phyloP scores from a whole-genome alignment of 2,329 filamentous ascomycete genomes.

The Sporothrix humicola region DNA sequence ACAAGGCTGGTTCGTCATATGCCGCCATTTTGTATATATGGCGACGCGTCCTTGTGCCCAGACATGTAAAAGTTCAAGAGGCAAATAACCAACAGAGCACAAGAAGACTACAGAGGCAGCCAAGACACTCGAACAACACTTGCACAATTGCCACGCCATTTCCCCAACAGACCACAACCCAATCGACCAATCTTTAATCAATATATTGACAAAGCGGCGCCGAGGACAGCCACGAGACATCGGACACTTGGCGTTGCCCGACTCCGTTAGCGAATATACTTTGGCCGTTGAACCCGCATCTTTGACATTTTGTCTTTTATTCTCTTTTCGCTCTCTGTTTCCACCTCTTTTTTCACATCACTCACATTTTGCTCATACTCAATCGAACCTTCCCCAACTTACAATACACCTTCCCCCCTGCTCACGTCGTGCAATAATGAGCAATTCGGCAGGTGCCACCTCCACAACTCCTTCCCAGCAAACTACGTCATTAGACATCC shows the following conservation, averaged over 20 bases:
- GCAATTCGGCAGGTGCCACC: slow-evolving; percentile 1
- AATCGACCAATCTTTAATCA: not conserved
- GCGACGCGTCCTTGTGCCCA: slow-evolving; percentile 5
- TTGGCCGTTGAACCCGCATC: not conserved
- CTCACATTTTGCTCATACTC: not conserved
- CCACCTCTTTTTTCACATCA: not conserved
- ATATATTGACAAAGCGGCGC: not conserved
- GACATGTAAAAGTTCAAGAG: not conserved
- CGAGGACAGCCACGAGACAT: not conserved
- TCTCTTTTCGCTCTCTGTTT: not conserved
- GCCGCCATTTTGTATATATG: slow-evolving; percentile 4
- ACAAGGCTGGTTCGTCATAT: not conserved
- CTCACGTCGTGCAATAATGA: slow-evolving; percentile 15
- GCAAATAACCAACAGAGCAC: slow-evolving; percentile 4
- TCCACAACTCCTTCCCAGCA: slow-evolving; percentile 12
- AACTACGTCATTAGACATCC: slow-evolving; percentile 23
- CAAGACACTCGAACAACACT: not conserved
- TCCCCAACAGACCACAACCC: not conserved
- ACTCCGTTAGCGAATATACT: not conserved
- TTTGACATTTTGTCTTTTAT: not conserved
- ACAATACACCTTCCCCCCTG: not conserved
- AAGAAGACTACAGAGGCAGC: slow-evolving; percentile 7
- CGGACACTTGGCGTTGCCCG: slow-evolving; percentile 12
- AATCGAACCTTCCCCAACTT: not conserved
- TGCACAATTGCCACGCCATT: not conserved